These are phyloP conservation scores for Iris pallida DNA, from an alignment of 116 monocot species.

Conservation along the genomic window DNA sequence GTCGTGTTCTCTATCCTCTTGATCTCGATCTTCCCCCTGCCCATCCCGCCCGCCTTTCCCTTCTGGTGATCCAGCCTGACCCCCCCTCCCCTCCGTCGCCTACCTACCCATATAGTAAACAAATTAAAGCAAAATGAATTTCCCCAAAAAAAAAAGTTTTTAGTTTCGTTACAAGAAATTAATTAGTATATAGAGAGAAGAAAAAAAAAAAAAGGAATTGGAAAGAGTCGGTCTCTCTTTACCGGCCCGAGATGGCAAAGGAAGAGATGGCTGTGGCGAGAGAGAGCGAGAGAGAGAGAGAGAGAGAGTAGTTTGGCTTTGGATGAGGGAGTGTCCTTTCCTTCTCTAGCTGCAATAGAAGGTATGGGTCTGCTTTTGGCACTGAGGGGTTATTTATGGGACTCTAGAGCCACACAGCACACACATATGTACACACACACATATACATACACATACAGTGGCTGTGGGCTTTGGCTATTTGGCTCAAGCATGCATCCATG, in stretches of 20 bases:
- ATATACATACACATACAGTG: slow-evolving; percentile 18
- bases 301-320: not conserved
- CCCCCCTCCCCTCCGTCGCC: slow-evolving; percentile 3
- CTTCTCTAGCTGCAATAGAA: not conserved
- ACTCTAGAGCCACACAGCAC: not conserved
- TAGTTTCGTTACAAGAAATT: not conserved
- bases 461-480: slow-evolving; percentile 18
- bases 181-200: slow-evolving; percentile 1
- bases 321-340: slow-evolving; percentile 1
- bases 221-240: slow-evolving; percentile 8
- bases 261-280: not conserved
- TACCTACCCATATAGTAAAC: no score
- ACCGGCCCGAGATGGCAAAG: slow-evolving; percentile 9
- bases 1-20: slow-evolving; percentile 70
- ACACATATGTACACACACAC: not conserved
- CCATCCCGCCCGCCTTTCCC: slow-evolving; percentile 19
- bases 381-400: slow-evolving; percentile 9
- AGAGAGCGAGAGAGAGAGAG: not conserved
- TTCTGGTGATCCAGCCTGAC: slow-evolving; percentile 5
- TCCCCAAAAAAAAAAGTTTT: no score
- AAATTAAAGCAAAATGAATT: not conserved
- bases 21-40: slow-evolving; percentile 57
- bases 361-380: not conserved
- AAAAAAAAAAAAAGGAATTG: not conserved
- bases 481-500: slow-evolving; percentile 26